phyloP scores from a whole-genome alignment of 352 stramenopile genomes.

The Aphanomyces cochlioides region DNA sequence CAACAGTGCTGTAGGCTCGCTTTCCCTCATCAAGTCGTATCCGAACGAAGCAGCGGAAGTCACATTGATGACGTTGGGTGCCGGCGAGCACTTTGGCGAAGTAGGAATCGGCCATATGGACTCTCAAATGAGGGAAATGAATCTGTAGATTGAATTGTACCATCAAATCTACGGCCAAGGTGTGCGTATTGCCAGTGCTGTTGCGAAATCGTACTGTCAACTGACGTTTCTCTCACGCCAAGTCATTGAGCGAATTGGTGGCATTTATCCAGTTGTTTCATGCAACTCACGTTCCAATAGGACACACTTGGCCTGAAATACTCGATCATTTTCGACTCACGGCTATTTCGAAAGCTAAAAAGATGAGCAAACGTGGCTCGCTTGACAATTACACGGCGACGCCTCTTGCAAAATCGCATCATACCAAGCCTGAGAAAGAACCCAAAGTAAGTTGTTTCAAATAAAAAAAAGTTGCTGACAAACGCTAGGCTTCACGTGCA shows the following conservation, averaged over 20 bases:
- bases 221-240: constrained; percentile 79
- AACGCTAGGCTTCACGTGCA: not conserved
- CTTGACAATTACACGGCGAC: not conserved
- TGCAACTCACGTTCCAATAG: constrained; percentile 27
- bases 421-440: too few relatives aligned
- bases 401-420: too few relatives aligned
- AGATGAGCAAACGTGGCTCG: constrained; percentile 19
- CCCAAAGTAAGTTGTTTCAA: too few relatives aligned
- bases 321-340: constrained; percentile 56
- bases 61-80: constrained; percentile 42
- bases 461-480: too few relatives aligned
- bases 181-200: constrained; percentile 75
- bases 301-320: constrained; percentile 67
- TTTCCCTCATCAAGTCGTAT: not conserved
- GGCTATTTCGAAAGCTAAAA: not conserved
- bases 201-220: constrained; percentile 73
- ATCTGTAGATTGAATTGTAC: constrained; percentile 65
- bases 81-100: constrained; percentile 82
- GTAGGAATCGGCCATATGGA: constrained; percentile 30
- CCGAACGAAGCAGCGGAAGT: constrained; percentile 41
- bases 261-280: not conserved
- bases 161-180: constrained; percentile 71
- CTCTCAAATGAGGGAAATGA: not conserved
- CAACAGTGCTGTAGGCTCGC: not conserved
- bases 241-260: constrained; percentile 72